These are phyloP conservation scores for Priceomyces haplophilus DNA, from an alignment of 805 yeast genomes.

Conservation along the genomic window DNA sequence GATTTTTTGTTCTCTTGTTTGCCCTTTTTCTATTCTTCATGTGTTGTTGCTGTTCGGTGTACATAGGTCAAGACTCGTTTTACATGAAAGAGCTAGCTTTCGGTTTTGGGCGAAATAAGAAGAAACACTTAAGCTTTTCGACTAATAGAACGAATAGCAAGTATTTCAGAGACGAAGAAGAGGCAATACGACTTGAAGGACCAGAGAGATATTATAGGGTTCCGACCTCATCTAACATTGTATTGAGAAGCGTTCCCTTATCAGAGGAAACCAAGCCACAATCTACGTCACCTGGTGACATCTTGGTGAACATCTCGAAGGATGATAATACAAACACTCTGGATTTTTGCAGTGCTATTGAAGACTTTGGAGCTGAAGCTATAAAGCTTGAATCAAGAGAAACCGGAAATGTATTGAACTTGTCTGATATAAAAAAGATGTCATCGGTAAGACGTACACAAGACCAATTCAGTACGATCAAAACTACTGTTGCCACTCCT, in stretches of 20 bases:
- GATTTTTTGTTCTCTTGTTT: constrained; percentile 1
- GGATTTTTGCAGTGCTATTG: constrained; percentile 11
- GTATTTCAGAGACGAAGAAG: not conserved
- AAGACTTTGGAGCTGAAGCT: not conserved
- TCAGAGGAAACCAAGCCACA: not conserved
- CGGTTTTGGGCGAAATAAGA: not conserved
- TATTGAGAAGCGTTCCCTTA: constrained; percentile 11
- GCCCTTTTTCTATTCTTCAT: not conserved
- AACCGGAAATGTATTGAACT: not conserved
- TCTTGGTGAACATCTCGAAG: constrained; percentile 3
- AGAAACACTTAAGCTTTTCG: not conserved
- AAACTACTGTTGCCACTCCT: constrained; percentile 14
- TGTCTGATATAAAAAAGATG: not conserved
- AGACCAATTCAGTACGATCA: constrained; percentile 1
- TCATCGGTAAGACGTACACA: not conserved
- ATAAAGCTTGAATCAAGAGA: not conserved
- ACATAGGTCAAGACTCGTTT: constrained; percentile 5
- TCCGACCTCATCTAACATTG: constrained; percentile 7
- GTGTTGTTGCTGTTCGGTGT: constrained; percentile 7
- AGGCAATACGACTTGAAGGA: not conserved
- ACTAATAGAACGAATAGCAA: not conserved
- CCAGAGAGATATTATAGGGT: not conserved
- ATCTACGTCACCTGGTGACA: constrained; percentile 1
- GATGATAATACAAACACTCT: constrained; percentile 4
- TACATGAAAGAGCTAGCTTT: constrained; percentile 1